Conservation (phyloP, 2,329 filamentous ascomycete species). For the Saccharata proteae region DNA sequence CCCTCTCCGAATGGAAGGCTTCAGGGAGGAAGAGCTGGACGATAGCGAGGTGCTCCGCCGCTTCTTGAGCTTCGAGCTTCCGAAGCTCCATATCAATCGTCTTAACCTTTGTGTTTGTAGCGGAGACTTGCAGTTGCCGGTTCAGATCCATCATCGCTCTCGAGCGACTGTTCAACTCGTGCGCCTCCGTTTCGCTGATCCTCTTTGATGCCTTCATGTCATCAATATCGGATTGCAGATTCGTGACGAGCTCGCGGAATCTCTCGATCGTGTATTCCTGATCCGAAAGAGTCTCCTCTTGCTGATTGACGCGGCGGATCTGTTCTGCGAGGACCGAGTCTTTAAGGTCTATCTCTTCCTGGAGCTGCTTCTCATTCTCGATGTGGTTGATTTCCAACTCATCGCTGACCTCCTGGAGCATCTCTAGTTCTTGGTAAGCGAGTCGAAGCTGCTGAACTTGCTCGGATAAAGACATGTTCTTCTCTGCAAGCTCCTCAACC, state of each 20-base stretch:
- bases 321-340: slow-evolving; percentile 79
- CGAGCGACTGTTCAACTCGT: slow-evolving; percentile 77
- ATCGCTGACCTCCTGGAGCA: slow-evolving; percentile 81
- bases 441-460: slow-evolving; percentile 72
- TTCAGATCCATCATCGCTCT: slow-evolving; percentile 96
- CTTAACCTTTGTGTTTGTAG: slow-evolving; percentile 84
- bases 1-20: slow-evolving; percentile 31
- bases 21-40: slow-evolving; percentile 58
- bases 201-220: slow-evolving; percentile 88
- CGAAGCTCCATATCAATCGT: slow-evolving; percentile 84
- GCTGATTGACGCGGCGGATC: slow-evolving; percentile 56
- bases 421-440: slow-evolving; percentile 77
- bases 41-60: slow-evolving; percentile 76
- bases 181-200: slow-evolving; percentile 84
- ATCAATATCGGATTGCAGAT: slow-evolving; percentile 73
- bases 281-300: slow-evolving; percentile 71
- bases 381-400: slow-evolving; percentile 90
- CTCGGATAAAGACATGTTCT: slow-evolving; percentile 73
- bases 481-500: slow-evolving; percentile 81
- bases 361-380: slow-evolving; percentile 86
- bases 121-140: slow-evolving; percentile 81
- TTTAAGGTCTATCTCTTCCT: slow-evolving; percentile 83
- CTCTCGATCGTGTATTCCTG: slow-evolving; percentile 81
- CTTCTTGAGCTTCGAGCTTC: slow-evolving; percentile 78
- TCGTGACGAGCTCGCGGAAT: slow-evolving; percentile 81